Evolutionary conservation across 208 protist species (phyloP).

Genomic region (Trypanosoma lewisi): DNA sequence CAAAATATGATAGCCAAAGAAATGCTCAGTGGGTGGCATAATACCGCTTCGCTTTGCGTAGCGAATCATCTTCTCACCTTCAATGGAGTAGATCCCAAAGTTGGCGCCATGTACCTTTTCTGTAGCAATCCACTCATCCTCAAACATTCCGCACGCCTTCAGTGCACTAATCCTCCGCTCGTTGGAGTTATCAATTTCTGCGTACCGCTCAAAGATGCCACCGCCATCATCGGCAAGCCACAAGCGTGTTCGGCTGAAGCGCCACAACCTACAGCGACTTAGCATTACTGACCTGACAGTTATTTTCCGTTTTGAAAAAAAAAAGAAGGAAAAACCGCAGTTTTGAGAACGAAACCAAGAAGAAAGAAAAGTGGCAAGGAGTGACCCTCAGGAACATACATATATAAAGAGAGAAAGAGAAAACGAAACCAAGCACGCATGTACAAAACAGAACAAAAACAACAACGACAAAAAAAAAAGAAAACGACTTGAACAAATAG

Average conservation of each 20-base stretch:
- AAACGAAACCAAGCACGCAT: neutral
- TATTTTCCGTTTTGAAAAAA: neutral
- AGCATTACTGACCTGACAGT: conserved; percentile 17
- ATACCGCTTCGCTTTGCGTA: conserved; percentile 84
- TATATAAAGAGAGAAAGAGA: conserved; percentile 12
- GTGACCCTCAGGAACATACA: too few relatives aligned
- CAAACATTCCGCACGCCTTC: conserved; percentile 40
- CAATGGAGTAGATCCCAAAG: conserved; percentile 83
- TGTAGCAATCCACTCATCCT: conserved; percentile 87
- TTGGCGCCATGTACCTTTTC: conserved; percentile 90
- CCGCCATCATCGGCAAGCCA: conserved; percentile 30
- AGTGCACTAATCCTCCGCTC: conserved; percentile 56
- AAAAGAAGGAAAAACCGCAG: conserved; percentile 2
- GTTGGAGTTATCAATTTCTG: conserved; percentile 83
- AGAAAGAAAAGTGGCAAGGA: neutral
- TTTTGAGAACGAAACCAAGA: neutral
- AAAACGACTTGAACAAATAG: conserved; percentile 8
- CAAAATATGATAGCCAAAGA: conserved; percentile 85
- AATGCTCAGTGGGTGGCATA: conserved; percentile 74
- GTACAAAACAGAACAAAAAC: neutral
- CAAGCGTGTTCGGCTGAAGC: conserved; percentile 25
- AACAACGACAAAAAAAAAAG: neutral
- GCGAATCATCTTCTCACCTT: conserved; percentile 45
- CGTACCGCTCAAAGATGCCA: conserved; percentile 74
- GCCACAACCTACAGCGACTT: conserved; percentile 9